Conservation (phyloP, 1,284 basidiomycete genomes). For the Cryptococcus amylolentus region DNA sequence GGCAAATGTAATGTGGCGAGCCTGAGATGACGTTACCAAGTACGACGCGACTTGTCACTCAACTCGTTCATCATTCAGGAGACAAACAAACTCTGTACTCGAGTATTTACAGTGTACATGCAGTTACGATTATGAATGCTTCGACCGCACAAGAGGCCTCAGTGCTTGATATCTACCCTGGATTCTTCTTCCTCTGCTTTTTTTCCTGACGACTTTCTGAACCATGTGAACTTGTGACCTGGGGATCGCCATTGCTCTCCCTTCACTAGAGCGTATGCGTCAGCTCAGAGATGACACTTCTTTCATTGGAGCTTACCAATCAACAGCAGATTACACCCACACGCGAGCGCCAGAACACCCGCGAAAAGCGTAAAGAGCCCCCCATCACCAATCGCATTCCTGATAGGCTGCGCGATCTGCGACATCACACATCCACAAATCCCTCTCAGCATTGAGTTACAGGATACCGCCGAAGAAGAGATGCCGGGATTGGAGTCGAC, state of each 20-base stretch:
- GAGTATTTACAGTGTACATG: no score
- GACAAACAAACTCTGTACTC: no score
- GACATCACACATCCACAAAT: constrained; percentile 41
- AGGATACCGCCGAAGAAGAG: constrained; percentile 39
- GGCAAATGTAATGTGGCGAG: no score
- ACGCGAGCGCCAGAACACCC: constrained; percentile 56
- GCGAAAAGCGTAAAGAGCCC: constrained; percentile 72
- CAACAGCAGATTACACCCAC: constrained; percentile 7
- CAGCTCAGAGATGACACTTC: neutral
- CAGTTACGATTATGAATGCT: no score
- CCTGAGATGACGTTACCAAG: no score
- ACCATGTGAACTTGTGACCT: constrained; percentile 17
- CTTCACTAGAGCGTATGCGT: constrained; percentile 11
- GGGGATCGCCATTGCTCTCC: constrained; percentile 24
- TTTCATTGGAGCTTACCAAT: constrained; percentile 5
- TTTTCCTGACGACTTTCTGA: neutral
- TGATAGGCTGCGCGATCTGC: constrained; percentile 45
- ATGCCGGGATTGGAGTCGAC: constrained; percentile 59
- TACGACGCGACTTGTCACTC: no score
- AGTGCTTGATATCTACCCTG: neutral
- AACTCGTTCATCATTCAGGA: no score
- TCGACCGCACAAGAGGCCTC: no score
- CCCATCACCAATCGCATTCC: constrained; percentile 61
- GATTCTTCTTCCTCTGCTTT: constrained; percentile 3
- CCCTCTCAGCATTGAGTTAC: constrained; percentile 46